These are phyloP conservation scores for Blastobotrys attinorum DNA, from an alignment of 805 yeast genomes.

Conservation along the genomic window DNA sequence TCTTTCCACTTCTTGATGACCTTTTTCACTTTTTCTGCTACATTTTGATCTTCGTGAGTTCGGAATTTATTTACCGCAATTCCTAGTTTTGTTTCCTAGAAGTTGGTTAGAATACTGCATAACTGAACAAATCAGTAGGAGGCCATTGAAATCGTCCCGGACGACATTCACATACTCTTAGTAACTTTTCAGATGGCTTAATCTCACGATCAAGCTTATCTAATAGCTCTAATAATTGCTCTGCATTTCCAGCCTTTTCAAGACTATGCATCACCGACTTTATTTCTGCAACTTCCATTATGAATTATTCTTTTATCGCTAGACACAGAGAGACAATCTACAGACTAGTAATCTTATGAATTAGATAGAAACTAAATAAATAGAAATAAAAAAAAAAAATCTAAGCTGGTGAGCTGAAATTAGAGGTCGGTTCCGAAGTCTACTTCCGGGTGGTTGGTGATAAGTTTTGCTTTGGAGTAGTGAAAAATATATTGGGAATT, in stretches of 20 bases:
- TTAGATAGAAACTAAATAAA: background rate
- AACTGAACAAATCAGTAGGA: background rate
- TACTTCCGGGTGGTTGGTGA: too few relatives aligned
- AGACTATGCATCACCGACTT: constrained; percentile 58
- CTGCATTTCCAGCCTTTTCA: constrained; percentile 63
- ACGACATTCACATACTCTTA: constrained; percentile 43
- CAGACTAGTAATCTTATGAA: background rate
- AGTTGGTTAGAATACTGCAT: background rate
- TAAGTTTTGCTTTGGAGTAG: too few relatives aligned
- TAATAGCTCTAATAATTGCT: constrained; percentile 58
- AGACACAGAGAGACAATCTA: background rate
- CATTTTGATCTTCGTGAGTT: constrained; percentile 50
- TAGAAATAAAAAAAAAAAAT: too few relatives aligned
- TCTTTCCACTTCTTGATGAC: constrained; percentile 90
- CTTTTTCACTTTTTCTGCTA: constrained; percentile 64
- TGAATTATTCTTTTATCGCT: background rate
- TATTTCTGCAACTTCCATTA: constrained; percentile 52
- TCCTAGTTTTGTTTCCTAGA: constrained; percentile 88
- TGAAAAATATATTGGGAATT: too few relatives aligned
- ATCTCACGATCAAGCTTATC: constrained; percentile 60
- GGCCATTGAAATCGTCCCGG: background rate
- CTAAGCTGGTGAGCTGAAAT: too few relatives aligned
- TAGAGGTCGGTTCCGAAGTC: too few relatives aligned
- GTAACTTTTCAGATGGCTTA: constrained; percentile 72
- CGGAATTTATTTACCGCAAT: constrained; percentile 89